These are phyloP conservation scores for Talaromyces adpressus DNA, from an alignment of 495 filamentous ascomycete species.

Conservation along the genomic window DNA sequence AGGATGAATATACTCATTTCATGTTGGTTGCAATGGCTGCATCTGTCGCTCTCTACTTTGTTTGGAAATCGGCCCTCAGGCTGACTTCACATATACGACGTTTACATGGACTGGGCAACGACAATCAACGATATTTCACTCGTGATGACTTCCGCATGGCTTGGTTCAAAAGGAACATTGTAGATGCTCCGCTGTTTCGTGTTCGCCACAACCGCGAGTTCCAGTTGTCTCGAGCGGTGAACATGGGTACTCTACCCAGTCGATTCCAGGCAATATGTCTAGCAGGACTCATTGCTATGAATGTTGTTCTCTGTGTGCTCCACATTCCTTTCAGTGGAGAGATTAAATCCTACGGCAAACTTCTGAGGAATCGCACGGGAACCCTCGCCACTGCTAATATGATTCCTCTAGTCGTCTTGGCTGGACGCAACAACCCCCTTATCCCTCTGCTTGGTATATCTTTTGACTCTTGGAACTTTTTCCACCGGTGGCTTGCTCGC, in stretches of 20 bases:
- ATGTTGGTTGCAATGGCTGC: conserved; percentile 41
- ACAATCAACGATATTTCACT: conserved; percentile 58
- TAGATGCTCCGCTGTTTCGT: conserved; percentile 78
- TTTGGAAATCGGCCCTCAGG: conserved; percentile 43
- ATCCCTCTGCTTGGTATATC: conserved; percentile 58
- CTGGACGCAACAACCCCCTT: conserved; percentile 63
- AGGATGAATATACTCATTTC: conserved; percentile 24
- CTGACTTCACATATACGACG: conserved; percentile 62
- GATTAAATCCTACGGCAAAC: conserved; percentile 36
- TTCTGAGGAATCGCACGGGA: conserved; percentile 68
- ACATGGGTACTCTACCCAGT: conserved; percentile 79
- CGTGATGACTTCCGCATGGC: conserved; percentile 41
- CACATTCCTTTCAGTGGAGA: conserved; percentile 51
- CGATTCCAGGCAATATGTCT: conserved; percentile 75
- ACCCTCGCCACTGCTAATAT: conserved; percentile 71
- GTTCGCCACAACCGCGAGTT: conserved; percentile 85
- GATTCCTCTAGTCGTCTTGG: conserved; percentile 64
- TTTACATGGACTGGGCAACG: conserved; percentile 66
- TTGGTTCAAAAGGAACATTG: conserved; percentile 67
- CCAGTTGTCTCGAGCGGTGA: conserved; percentile 66
- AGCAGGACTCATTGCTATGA: conserved; percentile 62
- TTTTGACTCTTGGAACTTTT: conserved; percentile 72
- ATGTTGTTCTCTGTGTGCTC: conserved; percentile 71
- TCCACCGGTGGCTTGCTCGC: conserved; percentile 73
- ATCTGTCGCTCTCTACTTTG: conserved; percentile 40